These are phyloP conservation scores for Apiosordaria backusii DNA, from an alignment of 495 filamentous ascomycete genomes.

Conservation along the genomic window DNA sequence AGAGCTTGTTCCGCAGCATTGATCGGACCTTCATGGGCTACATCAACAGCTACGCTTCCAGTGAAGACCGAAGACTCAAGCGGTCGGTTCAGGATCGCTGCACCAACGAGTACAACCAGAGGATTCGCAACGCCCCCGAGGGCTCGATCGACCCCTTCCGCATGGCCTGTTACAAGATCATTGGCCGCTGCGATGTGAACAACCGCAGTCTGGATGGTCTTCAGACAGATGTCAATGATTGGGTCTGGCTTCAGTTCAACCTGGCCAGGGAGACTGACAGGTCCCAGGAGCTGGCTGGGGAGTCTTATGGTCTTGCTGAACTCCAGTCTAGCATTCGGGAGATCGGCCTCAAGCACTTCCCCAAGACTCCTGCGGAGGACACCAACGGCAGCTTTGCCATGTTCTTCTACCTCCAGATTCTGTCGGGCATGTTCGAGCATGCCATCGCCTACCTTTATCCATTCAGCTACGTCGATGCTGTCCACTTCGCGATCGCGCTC, in stretches of 20 bases:
- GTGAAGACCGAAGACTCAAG: slow-evolving; percentile 66
- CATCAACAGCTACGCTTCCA: slow-evolving; percentile 72
- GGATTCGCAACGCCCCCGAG: slow-evolving; percentile 75
- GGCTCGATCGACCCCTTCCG: slow-evolving; percentile 90
- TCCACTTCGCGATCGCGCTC: slow-evolving; percentile 90
- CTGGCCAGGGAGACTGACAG: slow-evolving; percentile 85
- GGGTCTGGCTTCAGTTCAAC: slow-evolving; percentile 94
- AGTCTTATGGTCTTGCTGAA: slow-evolving; percentile 83
- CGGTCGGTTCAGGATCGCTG: slow-evolving; percentile 79
- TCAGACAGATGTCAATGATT: slow-evolving; percentile 81
- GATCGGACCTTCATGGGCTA: slow-evolving; percentile 90
- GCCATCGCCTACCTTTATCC: slow-evolving; percentile 86
- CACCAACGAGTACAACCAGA: slow-evolving; percentile 82
- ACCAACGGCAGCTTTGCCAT: slow-evolving; percentile 75
- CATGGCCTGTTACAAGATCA: slow-evolving; percentile 96
- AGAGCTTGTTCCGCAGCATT: slow-evolving; percentile 74
- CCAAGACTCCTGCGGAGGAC: slow-evolving; percentile 60
- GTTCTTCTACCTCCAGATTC: slow-evolving; percentile 86
- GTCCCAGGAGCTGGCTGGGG: slow-evolving; percentile 75
- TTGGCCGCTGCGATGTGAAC: slow-evolving; percentile 86
- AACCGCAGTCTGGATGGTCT: slow-evolving; percentile 77
- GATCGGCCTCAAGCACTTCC: slow-evolving; percentile 86
- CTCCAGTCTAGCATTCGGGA: slow-evolving; percentile 79
- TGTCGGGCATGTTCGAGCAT: slow-evolving; percentile 93
- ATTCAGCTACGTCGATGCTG: slow-evolving; percentile 83